These are phyloP conservation scores for Leucaena leucocephala DNA, from an alignment of 306 rosid species.

Conservation along the genomic window DNA sequence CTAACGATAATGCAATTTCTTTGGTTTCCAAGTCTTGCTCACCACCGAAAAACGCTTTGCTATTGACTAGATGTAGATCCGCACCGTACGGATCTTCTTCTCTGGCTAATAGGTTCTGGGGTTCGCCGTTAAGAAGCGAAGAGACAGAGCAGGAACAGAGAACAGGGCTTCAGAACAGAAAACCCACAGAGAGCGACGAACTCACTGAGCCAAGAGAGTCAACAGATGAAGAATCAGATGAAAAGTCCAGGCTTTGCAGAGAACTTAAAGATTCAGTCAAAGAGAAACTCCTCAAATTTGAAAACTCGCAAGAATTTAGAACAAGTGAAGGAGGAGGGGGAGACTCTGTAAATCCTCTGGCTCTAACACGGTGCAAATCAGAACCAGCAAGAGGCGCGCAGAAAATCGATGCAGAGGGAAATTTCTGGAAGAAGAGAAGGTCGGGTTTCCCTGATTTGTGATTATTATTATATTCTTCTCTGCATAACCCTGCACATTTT, in stretches of 20 bases:
- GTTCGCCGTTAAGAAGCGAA: conserved; percentile 49
- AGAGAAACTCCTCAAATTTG: conserved; percentile 44
- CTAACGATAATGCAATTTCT: not conserved
- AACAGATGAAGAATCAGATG: conserved; percentile 38
- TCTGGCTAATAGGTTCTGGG: conserved; percentile 59
- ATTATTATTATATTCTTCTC: conserved; percentile 35
- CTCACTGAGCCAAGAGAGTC: conserved; percentile 43
- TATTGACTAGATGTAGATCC: conserved; percentile 77
- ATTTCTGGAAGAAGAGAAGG: conserved; percentile 47
- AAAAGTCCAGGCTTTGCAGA: conserved; percentile 38
- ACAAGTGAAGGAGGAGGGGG: conserved; percentile 26
- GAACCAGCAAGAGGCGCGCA: conserved; percentile 64
- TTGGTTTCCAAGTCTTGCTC: conserved; percentile 37
- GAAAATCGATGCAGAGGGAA: conserved; percentile 47
- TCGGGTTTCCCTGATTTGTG: conserved; percentile 48
- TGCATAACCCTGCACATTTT: not conserved
- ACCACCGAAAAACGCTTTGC: conserved; percentile 74
- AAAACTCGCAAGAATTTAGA: conserved; percentile 28
- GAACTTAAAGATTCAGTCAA: conserved; percentile 46
- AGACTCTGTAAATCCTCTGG: conserved; percentile 43
- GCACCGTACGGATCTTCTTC: conserved; percentile 73
- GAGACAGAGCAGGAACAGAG: conserved; percentile 38
- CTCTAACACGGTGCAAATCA: conserved; percentile 82
- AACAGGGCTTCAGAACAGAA: conserved; percentile 30
- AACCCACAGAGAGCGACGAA: conserved; percentile 34